A percentile compares a stretch with the other conserved stretches of the same genome.
phyloP scores from a whole-genome alignment of 75 land plant genomes.

The Sequoiadendron giganteum region DNA sequence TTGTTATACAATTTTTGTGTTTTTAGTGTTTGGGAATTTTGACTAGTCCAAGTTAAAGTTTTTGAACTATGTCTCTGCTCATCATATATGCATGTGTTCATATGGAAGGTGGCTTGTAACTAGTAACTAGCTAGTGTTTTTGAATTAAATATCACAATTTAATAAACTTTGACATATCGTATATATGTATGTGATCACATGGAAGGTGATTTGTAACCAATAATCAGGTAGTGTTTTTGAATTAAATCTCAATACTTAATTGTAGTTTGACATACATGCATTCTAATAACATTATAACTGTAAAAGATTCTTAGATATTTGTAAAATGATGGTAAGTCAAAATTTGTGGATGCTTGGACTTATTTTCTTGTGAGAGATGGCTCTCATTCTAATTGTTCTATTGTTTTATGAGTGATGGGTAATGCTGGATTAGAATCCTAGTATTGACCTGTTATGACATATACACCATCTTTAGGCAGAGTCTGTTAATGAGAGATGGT shows the following conservation, averaged over 20 bases:
- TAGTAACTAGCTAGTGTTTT: background rate
- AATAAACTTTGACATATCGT: background rate
- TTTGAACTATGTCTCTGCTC: background rate
- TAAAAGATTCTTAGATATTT: background rate
- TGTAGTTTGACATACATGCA: background rate
- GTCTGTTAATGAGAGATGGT: constrained; percentile 18
- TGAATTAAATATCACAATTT: background rate
- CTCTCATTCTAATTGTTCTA: background rate
- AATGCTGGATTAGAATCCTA: background rate
- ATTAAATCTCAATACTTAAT: background rate
- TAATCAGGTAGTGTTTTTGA: background rate
- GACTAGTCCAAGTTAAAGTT: too few relatives aligned
- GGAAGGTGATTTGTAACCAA: background rate
- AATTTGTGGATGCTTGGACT: background rate
- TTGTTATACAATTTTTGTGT: too few relatives aligned
- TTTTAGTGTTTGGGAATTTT: too few relatives aligned
- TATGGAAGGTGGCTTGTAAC: background rate
- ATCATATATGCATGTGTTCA: background rate
- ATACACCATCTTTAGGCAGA: constrained; percentile 43
- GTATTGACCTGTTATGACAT: background rate
- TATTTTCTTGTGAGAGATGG: background rate
- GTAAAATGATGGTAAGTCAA: background rate
- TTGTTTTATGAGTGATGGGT: background rate
- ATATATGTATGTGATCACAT: background rate
- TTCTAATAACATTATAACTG: background rate